These are phyloP conservation scores for Sclerotinia glacialis DNA, from an alignment of 2,329 filamentous ascomycete genomes.

Conservation along the genomic window DNA sequence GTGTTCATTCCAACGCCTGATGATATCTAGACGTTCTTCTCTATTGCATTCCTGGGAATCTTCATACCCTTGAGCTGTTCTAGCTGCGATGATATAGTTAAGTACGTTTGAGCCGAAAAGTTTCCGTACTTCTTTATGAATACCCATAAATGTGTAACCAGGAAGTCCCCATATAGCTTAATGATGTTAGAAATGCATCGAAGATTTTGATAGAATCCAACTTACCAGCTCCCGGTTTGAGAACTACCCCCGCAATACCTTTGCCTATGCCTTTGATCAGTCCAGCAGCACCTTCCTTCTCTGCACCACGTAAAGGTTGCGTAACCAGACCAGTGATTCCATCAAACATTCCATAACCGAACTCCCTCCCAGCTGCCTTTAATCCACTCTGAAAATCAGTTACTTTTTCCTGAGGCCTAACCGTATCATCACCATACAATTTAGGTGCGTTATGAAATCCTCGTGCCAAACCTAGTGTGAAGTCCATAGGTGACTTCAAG, in stretches of 20 bases:
- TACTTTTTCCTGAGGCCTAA: constrained; percentile 75
- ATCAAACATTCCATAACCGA: constrained; percentile 75
- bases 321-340: constrained; percentile 78
- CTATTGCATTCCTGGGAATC: constrained; percentile 55
- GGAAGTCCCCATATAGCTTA: constrained; percentile 66
- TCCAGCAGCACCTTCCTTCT: constrained; percentile 63
- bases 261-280: constrained; percentile 78
- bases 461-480: constrained; percentile 76
- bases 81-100: constrained; percentile 76
- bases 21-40: constrained; percentile 62
- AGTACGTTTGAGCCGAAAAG: constrained; percentile 67
- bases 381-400: constrained; percentile 74
- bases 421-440: constrained; percentile 79
- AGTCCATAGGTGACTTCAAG: constrained; percentile 78
- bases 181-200: constrained; percentile 18
- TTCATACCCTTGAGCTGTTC: constrained; percentile 71
- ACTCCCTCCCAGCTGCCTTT: constrained; percentile 73
- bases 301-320: constrained; percentile 69
- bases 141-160: constrained; percentile 78
- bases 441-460: constrained; percentile 86
- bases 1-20: constrained; percentile 52
- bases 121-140: constrained; percentile 74
- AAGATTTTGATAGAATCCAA: neutral
- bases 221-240: constrained; percentile 78
- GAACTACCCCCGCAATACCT: constrained; percentile 74